Percentiles rank a stretch among this genome's conserved stretches.
These are phyloP conservation scores for Starmerella etchellsii DNA, from an alignment of 805 yeast genomes.

Conservation along the genomic window DNA sequence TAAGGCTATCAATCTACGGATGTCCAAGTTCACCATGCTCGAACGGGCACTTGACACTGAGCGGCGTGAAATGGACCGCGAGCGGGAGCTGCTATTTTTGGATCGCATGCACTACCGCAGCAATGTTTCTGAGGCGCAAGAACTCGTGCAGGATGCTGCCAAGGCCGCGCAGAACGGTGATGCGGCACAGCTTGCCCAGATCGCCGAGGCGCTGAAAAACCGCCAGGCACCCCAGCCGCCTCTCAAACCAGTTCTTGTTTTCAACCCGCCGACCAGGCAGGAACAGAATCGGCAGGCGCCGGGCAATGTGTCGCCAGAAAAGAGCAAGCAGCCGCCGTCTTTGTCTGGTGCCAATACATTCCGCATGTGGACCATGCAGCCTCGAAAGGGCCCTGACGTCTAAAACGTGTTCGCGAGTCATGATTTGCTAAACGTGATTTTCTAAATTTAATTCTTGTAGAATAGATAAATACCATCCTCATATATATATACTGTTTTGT, in stretches of 20 bases:
- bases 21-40: constrained; percentile 49
- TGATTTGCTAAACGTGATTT: too few relatives aligned
- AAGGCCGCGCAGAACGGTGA: constrained; percentile 23
- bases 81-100: constrained; percentile 37
- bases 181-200: constrained; percentile 19
- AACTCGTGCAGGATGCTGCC: constrained; percentile 39
- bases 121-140: constrained; percentile 43
- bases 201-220: constrained; percentile 13
- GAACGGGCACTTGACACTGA: constrained; percentile 42
- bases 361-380: constrained; percentile 18
- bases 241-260: constrained; percentile 11
- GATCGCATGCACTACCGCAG: constrained; percentile 61
- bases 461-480: not conserved
- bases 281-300: constrained; percentile 18
- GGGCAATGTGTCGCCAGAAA: constrained; percentile 38
- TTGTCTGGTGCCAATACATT: constrained; percentile 2
- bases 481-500: too few relatives aligned
- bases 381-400: constrained; percentile 4
- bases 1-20: constrained; percentile 59
- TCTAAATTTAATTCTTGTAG: too few relatives aligned
- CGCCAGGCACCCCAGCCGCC: constrained; percentile 16
- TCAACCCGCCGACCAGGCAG: constrained; percentile 16
- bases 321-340: constrained; percentile 34
- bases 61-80: constrained; percentile 32
- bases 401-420: too few relatives aligned